phyloP scores from a whole-genome alignment of 495 filamentous ascomycete genomes.

The Xylaria nigripes region DNA sequence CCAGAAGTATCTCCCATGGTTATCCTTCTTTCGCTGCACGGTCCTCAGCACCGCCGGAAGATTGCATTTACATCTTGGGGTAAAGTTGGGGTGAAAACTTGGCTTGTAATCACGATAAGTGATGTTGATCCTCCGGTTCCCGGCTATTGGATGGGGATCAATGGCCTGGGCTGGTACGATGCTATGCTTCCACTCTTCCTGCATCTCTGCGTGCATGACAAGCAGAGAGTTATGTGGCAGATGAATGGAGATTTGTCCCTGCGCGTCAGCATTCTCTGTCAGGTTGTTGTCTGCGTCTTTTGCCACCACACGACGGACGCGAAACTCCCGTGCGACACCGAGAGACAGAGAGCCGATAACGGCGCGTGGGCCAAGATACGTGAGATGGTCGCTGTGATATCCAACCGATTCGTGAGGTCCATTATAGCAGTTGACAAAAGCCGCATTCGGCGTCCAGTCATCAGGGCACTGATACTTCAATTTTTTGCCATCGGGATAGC shows the following conservation, averaged over 20 bases:
- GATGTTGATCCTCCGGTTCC: constrained; percentile 77
- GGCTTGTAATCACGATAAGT: constrained; percentile 85
- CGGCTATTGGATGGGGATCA: constrained; percentile 72
- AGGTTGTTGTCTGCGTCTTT: constrained; percentile 29
- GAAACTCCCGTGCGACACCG: constrained; percentile 84
- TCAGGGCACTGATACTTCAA: constrained; percentile 66
- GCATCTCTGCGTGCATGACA: constrained; percentile 91
- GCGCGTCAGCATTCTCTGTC: constrained; percentile 44
- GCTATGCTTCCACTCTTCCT: constrained; percentile 73
- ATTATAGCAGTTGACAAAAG: constrained; percentile 88
- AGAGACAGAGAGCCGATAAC: constrained; percentile 85
- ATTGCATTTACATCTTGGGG: constrained; percentile 57
- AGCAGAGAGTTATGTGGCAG: constrained; percentile 90
- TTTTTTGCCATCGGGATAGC: constrained; percentile 56
- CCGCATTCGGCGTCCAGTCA: constrained; percentile 76
- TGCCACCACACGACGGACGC: constrained; percentile 65
- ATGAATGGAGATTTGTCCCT: constrained; percentile 84
- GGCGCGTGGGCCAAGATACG: constrained; percentile 81
- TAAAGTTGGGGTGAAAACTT: constrained; percentile 62
- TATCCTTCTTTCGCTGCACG: constrained; percentile 67
- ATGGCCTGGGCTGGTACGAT: constrained; percentile 66
- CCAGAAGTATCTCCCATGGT: constrained; percentile 82
- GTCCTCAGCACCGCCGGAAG: constrained; percentile 67
- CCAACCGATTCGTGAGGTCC: constrained; percentile 74
- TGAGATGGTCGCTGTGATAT: constrained; percentile 86